Base-by-base conservation (phyloP, 2,329 filamentous ascomycete species). In the Aspergillus unguis region DNA sequence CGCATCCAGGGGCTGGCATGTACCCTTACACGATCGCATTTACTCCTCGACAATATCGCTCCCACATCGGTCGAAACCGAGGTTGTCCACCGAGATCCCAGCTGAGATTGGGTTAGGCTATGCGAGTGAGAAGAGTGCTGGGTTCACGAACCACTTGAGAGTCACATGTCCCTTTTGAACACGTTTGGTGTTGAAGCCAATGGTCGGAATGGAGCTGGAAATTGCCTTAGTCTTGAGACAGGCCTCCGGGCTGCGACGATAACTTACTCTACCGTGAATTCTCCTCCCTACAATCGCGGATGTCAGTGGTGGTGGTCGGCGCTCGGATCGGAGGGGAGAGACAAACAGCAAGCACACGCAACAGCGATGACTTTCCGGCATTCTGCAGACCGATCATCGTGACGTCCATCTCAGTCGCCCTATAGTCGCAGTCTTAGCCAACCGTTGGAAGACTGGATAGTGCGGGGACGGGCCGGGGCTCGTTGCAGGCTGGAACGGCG, bases 371-470 rank as follows among this genome's bases (percentile, higher is more conserved):
- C 78, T 99, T 99, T 68, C 94, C 94, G 54, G 94, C 94, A 77
- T 97, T 97, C 72, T 99, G 94, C 69, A 99, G 78, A 26, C 94
- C 94, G 71, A 99, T 92, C 87, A 99, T 95, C 63, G 94, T 97
- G 71, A 99, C 92, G 76, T 99, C 94, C 92, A 99, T 96, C 79
- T 99, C 94, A 62, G 92, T 95, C 63, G 92, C 91, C 94, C 92
- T 96, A 65, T 59, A 68, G 59, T 54, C 44, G 49, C 33, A 51
- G 37, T 43, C 55, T 63, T 57, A 63, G 59, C 55, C 59, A 52
- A 53, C 44, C 52, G 17, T 17, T 17, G 17, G 53, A 64, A 58
- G 32, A 53, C 53, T 57, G 60, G 51, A 46, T 51, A 60, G 54
- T 63, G 65, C 65, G 65, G 67, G 67, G 64, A 66, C 66, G 69